A percentile compares a stretch with the other conserved stretches of the same genome.
These are phyloP conservation scores for Naganishia cerealis DNA, from an alignment of 1,284 basidiomycete species.

Conservation along the genomic window DNA sequence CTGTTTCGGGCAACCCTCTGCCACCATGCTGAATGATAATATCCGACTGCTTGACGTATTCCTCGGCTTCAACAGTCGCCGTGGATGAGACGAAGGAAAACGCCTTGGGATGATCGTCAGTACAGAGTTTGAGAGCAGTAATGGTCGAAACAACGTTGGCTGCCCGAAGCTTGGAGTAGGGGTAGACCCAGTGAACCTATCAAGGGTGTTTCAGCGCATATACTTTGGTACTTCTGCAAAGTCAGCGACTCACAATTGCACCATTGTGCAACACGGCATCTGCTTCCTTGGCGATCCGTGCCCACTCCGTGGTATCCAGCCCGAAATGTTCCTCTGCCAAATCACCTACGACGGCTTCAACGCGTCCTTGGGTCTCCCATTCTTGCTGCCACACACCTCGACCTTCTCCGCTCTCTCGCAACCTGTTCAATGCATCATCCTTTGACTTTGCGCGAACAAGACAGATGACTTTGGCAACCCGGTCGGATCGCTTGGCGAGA, in stretches of 20 bases:
- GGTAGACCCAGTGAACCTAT: slow-evolving; percentile 98
- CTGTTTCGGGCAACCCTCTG: slow-evolving; percentile 78
- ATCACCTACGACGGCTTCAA: slow-evolving; percentile 89
- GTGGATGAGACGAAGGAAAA: slow-evolving; percentile 94
- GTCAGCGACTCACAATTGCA: slow-evolving; percentile 68
- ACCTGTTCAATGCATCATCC: slow-evolving; percentile 67
- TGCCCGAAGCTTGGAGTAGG: slow-evolving; percentile 86
- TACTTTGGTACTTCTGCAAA: not conserved
- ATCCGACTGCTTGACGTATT: slow-evolving; percentile 86
- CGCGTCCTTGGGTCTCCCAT: slow-evolving; percentile 70
- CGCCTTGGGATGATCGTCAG: slow-evolving; percentile 71
- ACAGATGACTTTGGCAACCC: slow-evolving; percentile 84
- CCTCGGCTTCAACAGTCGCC: slow-evolving; percentile 83
- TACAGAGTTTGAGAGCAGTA: slow-evolving; percentile 75
- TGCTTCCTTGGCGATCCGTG: slow-evolving; percentile 67
- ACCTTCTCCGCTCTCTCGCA: slow-evolving; percentile 75
- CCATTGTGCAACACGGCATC: slow-evolving; percentile 94
- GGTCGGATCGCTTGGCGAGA: slow-evolving; percentile 60
- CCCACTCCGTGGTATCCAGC: slow-evolving; percentile 67
- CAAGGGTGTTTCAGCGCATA: slow-evolving; percentile 17
- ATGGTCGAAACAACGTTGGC: slow-evolving; percentile 90
- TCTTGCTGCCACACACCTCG: slow-evolving; percentile 88
- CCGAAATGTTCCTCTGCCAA: slow-evolving; percentile 76
- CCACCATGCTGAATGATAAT: slow-evolving; percentile 59
- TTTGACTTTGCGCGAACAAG: slow-evolving; percentile 74